Base-by-base conservation (phyloP, 495 filamentous ascomycete species). In the Pyrenula aspistea region DNA sequence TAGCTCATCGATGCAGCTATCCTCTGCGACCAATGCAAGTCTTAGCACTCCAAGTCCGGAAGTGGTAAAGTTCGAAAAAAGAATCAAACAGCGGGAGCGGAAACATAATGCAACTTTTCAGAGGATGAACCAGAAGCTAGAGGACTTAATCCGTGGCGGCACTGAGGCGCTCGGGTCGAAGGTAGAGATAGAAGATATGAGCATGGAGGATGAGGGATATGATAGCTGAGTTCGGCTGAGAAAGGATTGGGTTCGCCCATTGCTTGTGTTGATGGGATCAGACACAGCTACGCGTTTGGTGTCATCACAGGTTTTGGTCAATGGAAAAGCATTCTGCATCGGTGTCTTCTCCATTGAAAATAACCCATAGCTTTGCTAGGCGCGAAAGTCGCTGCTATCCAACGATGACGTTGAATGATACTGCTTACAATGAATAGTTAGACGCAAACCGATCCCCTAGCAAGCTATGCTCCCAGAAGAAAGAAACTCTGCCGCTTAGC, bases 1-100 rank as follows among this genome's bases (percentile, higher is more conserved):
- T 49, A 22, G 58, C 49, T 22, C 59, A 12, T 24, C n/a, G 20
- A 20, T 64, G 2, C 65, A 65, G 1, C 59, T 24, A 20, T 21
- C 20, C 2, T 56, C 53, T 20, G 23, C 21, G 10, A 24, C 3
- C 53, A 55, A 24, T 8, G 53, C 22, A 8, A 24, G 22, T 22
- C 22, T 52, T 19, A 52, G 19, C 20, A 20, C 50, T 8, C 50
- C 50, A 10, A 52, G 50, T 20, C 50, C 50, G 4, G 50, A 52
- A 20, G 50, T 52, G n/a, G 50, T 10, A 8, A 52, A 52, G 22
- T 52, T 52, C 22, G 50, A 52, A 20, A 52, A 52, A 19, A 52
- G 22, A 24, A 52, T 52, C n/a, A 52, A 24, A 20, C 8, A 19
- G 8, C n/a, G 20, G 19, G 19, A 52, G 50, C 8, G 50, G 19